Conservation (phyloP, 208 protist species). For the Leishmania mexicana region DNA sequence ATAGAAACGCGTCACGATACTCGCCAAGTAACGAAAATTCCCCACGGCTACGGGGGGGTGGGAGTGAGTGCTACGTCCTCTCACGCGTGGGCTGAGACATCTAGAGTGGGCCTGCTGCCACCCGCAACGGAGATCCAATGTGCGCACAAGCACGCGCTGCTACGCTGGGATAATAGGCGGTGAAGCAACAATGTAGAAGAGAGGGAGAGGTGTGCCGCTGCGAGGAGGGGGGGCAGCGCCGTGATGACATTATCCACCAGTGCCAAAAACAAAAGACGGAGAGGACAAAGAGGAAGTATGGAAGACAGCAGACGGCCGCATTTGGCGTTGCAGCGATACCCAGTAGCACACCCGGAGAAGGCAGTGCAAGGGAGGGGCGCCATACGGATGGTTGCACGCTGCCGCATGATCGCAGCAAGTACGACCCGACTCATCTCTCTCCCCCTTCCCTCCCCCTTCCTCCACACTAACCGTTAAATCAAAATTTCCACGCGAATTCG, state of each 20-base stretch:
- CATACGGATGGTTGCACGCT: not conserved
- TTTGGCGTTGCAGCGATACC: not conserved
- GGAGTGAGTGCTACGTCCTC: not conserved
- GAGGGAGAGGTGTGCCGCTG: not conserved
- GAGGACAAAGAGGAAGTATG: slow-evolving; percentile 21
- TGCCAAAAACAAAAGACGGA: slow-evolving; percentile 3
- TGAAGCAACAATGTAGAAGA: not conserved
- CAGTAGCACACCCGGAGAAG: not conserved
- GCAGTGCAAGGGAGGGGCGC: not conserved
- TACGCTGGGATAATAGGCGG: not conserved
- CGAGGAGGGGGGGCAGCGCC: not conserved
- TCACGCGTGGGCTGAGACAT: not conserved
- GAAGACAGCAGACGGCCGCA: not conserved
- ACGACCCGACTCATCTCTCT: not conserved
- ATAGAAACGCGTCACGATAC: not conserved
- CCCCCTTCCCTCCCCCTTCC: not conserved
- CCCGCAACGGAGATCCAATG: not conserved
- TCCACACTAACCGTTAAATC: not conserved
- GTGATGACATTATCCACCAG: not conserved
- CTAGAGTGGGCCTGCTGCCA: not conserved
- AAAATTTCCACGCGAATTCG: not conserved
- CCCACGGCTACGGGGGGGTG: not conserved
- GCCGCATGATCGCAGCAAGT: not conserved
- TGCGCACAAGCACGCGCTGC: not conserved
- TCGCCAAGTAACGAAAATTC: not conserved